phyloP scores from a whole-genome alignment of 2,329 filamentous ascomycete species.

The Hawksworthiomyces lignivorus region DNA sequence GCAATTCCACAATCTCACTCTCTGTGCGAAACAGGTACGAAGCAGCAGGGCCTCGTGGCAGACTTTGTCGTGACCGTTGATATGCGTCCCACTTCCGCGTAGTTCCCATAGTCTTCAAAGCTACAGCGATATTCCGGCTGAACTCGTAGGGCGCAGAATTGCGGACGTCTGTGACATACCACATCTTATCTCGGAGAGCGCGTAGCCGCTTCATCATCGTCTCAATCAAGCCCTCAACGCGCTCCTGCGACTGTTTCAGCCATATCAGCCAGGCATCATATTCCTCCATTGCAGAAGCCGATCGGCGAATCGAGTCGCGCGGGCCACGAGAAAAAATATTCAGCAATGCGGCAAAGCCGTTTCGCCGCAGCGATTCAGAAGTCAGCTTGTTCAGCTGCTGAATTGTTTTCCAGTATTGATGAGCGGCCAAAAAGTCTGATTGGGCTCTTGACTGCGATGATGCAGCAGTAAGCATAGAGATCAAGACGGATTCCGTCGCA shows the following conservation, averaged over 20 bases:
- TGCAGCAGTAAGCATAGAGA: slow-evolving; percentile 69
- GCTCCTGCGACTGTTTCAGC: slow-evolving; percentile 74
- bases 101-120: slow-evolving; percentile 82
- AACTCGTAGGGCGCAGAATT: slow-evolving; percentile 85
- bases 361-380: slow-evolving; percentile 52
- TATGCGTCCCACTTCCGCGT: slow-evolving; percentile 36
- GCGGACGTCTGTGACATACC: slow-evolving; percentile 91
- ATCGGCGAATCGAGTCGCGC: slow-evolving; percentile 60
- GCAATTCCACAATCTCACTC: slow-evolving; percentile 76
- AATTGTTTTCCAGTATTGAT: slow-evolving; percentile 78
- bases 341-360: slow-evolving; percentile 64
- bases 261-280: slow-evolving; percentile 77
- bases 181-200: slow-evolving; percentile 90
- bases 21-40: slow-evolving; percentile 72
- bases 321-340: slow-evolving; percentile 68
- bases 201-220: slow-evolving; percentile 66
- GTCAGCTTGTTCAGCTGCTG: slow-evolving; percentile 60
- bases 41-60: slow-evolving; percentile 39
- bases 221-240: slow-evolving; percentile 66
- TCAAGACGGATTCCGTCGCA: slow-evolving; percentile 38
- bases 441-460: slow-evolving; percentile 69
- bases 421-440: slow-evolving; percentile 75
- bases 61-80: slow-evolving; percentile 40
- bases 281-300: slow-evolving; percentile 65
- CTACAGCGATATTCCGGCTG: slow-evolving; percentile 75